Evolutionary conservation across 306 rosid species (phyloP).

Genomic region (Vigna nakashimae): DNA sequence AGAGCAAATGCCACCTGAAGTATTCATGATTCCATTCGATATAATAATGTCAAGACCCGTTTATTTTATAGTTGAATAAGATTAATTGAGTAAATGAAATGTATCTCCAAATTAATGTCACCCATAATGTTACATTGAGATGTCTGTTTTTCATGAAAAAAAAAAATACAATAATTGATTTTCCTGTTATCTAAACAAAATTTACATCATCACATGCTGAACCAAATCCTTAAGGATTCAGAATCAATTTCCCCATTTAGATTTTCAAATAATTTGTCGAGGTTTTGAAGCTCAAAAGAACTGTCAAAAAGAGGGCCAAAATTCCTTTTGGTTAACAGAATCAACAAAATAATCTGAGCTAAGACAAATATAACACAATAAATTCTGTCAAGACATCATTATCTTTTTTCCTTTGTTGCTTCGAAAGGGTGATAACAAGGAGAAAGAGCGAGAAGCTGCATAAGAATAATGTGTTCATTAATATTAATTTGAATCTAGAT

Average conservation of each 20-base stretch:
- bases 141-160: background rate
- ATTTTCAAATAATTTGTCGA: background rate
- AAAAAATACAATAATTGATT: background rate
- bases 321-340: background rate
- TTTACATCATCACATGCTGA: constrained; percentile 2
- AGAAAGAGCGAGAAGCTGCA: constrained; percentile 87
- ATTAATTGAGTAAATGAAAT: background rate
- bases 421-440: constrained; percentile 85
- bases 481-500: background rate
- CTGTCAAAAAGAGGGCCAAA: background rate
- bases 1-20: background rate
- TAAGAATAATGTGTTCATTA: constrained; percentile 20
- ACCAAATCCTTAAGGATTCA: background rate
- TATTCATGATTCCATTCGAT: background rate
- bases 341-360: constrained; percentile 19
- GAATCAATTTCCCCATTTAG: constrained; percentile 7
- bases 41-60: background rate
- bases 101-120: background rate
- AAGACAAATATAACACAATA: background rate
- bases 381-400: constrained; percentile 46
- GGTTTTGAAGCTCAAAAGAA: background rate
- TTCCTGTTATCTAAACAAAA: background rate
- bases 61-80: background rate
- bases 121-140: background rate
- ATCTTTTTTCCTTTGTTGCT: constrained; percentile 79